These are phyloP conservation scores for Monosporascus sp. DNA, from an alignment of 2,329 filamentous ascomycete species.

Conservation along the genomic window DNA sequence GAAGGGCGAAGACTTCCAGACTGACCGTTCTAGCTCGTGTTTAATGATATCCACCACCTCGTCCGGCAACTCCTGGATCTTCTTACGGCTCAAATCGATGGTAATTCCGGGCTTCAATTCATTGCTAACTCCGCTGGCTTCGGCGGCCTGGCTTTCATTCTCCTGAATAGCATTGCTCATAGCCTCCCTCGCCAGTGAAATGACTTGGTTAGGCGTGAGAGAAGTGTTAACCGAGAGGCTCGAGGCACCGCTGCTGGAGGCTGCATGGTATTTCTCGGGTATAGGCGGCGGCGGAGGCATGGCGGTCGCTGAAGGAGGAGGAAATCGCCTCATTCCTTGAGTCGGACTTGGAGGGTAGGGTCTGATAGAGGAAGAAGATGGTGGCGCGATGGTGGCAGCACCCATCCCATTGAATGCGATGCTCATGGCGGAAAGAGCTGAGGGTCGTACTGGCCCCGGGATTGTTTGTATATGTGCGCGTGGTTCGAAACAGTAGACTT, in stretches of 20 bases:
- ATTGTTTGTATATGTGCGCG: conserved; percentile 5
- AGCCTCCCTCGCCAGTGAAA: conserved; percentile 59
- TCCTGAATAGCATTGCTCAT: conserved; percentile 63
- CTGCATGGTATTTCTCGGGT: conserved; percentile 38
- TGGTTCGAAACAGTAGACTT: conserved; percentile 9
- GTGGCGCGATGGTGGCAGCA: conserved; percentile 21
- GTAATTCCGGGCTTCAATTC: conserved; percentile 67
- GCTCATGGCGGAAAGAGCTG: conserved; percentile 15
- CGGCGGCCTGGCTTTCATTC: conserved; percentile 57
- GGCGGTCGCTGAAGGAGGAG: conserved; percentile 21
- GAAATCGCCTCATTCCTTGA: conserved; percentile 22
- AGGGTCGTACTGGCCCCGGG: not conserved
- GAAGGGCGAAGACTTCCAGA: conserved; percentile 6
- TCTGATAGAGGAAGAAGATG: conserved; percentile 20
- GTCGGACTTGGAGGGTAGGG: conserved; percentile 20
- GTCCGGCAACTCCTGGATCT: conserved; percentile 64
- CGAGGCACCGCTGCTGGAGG: conserved; percentile 28
- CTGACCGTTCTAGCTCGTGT: conserved; percentile 65
- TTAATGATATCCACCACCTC: conserved; percentile 72
- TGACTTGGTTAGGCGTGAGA: conserved; percentile 58
- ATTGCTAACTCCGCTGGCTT: conserved; percentile 52
- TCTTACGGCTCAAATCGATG: conserved; percentile 71
- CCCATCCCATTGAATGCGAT: conserved; percentile 25
- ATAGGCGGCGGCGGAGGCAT: conserved; percentile 41
- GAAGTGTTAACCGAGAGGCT: conserved; percentile 45